phyloP scores from a whole-genome alignment of 208 protist genomes.

The Lotmaria passim region DNA sequence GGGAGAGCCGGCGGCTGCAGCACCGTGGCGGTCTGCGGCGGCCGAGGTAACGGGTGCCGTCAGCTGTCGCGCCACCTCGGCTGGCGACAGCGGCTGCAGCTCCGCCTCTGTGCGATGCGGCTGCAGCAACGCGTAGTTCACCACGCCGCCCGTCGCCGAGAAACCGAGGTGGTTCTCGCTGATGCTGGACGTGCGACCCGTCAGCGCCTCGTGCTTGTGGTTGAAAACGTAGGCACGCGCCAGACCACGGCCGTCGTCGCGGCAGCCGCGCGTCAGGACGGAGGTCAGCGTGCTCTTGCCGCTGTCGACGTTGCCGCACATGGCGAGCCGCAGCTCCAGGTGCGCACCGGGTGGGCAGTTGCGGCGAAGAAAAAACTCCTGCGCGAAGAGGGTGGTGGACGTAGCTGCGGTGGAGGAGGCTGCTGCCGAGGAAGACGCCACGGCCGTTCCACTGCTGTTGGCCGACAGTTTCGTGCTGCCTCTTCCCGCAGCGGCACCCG shows the following conservation, averaged over 20 bases:
- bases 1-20: neutral
- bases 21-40: neutral
- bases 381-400: conserved; percentile 43
- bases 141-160: conserved; percentile 89
- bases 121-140: conserved; percentile 79
- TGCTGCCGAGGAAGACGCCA: conserved; percentile 15
- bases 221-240: conserved; percentile 92
- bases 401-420: neutral
- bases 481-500: too few species aligned
- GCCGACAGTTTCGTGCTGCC: too few species aligned
- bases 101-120: conserved; percentile 18
- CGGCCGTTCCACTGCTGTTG: neutral
- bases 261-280: conserved; percentile 89
- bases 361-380: conserved; percentile 81
- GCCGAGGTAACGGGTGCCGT: neutral
- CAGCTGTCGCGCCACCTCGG: conserved; percentile 16
- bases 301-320: conserved; percentile 95
- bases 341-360: conserved; percentile 44
- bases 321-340: conserved; percentile 88
- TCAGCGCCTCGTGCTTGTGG: conserved; percentile 96
- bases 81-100: conserved; percentile 20
- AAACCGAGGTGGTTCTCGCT: conserved; percentile 97
- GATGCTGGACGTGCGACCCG: conserved; percentile 95
- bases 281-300: conserved; percentile 93
- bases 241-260: conserved; percentile 88